These are phyloP conservation scores for Talaromyces sp. DNA, from an alignment of 2,329 filamentous ascomycete species.

Conservation along the genomic window DNA sequence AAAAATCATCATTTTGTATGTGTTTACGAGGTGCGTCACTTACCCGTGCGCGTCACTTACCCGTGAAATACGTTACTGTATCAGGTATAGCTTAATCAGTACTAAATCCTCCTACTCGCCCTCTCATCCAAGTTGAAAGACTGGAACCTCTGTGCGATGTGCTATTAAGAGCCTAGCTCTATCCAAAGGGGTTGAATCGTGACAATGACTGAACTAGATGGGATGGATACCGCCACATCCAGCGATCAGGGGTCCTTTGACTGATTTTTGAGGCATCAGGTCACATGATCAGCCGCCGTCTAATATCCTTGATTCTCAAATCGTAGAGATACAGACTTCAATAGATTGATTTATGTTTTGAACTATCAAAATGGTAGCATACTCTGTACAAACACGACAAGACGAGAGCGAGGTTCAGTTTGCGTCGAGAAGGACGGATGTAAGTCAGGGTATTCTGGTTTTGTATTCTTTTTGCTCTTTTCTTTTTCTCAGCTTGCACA, in stretches of 20 bases:
- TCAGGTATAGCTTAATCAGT: neutral
- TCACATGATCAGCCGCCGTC: neutral
- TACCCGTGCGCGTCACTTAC: no score
- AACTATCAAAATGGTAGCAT: neutral
- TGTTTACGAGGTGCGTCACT: no score
- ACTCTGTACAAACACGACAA: neutral
- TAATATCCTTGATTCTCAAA: neutral
- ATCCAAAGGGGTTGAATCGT: neutral
- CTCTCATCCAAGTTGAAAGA: neutral
- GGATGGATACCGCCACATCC: no score
- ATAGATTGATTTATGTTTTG: neutral
- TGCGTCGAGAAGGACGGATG: neutral
- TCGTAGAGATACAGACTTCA: neutral
- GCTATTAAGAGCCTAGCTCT: neutral
- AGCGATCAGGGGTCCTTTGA: neutral
- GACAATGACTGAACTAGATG: neutral
- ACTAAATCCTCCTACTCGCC: neutral
- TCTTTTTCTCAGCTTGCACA: slow-evolving; percentile 8
- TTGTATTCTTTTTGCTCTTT: slow-evolving; percentile 14
- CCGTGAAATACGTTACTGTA: no score
- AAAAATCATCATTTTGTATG: no score
- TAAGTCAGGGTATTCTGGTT: slow-evolving; percentile 7
- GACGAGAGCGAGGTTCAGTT: neutral
- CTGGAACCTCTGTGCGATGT: neutral
- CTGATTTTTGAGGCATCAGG: neutral